Evolutionary conservation across 768 basidiomycete genomes (phyloP), one percentile per base, ranked within the genome.

Genomic region (Auriculariales sp.): DNA sequence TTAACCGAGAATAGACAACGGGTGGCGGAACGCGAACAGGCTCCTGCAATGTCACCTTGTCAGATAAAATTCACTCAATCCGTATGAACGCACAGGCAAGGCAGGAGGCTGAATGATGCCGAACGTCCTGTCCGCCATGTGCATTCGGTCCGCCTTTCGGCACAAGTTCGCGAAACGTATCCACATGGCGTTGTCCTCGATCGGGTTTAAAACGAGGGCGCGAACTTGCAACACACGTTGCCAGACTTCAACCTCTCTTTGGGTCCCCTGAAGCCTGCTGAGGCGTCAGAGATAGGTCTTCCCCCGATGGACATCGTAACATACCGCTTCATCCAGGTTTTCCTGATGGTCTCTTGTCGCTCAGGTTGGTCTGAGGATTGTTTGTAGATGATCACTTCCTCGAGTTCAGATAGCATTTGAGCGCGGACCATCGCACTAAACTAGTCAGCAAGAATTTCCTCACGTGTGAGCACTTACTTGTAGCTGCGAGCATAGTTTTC

Each of bases 191-290:
- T 87, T 89, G 61, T 97, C 92, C 54, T 95, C 91, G 55, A 87
- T 87, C 0, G 95, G 94, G 36, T 79, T 86, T 25, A 97, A 71
- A 19, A 99, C 92, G 48, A 98, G 73, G 0, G 93, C 90, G 48
- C 95, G 78, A 46, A 99, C 91, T 70, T 97, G 94, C 7, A 99
- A 70, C 49, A 98, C 88, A 17, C 94, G 80, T 62, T 98, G 95
- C 95, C 95, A 99, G 3, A 95, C 91, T 65, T 99, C 95, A 29
- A 98, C 94, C 58, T 98, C 95, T 22, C 90, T 89, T 60, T 98
- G 92, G 65, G 93, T 97, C 1, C 92, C 95, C 68, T 89, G 83
- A 33, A 99, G 66, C 52, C 93, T 93, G 53, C 25, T 25, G 39
- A 7, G n/a, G 15, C 17, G 53, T 14, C 27, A n/a, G 10, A 19